Conservation (phyloP, 164 flowering plant genomes). For the Magnolia officinalis region DNA sequence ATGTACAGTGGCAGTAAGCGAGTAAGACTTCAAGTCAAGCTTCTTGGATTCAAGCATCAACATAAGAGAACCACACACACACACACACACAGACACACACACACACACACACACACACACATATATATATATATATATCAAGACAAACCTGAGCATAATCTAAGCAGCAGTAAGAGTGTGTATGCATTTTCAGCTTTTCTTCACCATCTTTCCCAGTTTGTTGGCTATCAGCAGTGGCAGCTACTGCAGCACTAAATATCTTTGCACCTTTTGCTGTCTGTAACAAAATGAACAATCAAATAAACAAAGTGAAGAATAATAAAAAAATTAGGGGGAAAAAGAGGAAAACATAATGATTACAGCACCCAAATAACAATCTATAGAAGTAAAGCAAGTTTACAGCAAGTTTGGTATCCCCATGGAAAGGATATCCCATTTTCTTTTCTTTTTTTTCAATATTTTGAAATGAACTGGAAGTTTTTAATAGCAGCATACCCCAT, state of each 20-base stretch:
- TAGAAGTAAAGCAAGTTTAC: neutral
- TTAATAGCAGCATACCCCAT: too few relatives aligned
- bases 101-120: too few relatives aligned
- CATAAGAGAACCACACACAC: neutral
- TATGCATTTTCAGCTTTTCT: slow-evolving; percentile 84
- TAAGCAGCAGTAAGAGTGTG: slow-evolving; percentile 93
- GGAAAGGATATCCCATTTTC: too few relatives aligned
- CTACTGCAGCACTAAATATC: slow-evolving; percentile 71
- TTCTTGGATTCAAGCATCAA: neutral
- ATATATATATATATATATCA: slow-evolving; percentile 14
- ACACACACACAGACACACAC: too few relatives aligned
- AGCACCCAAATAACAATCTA: neutral
- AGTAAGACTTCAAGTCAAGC: neutral
- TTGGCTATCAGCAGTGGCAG: slow-evolving; percentile 70
- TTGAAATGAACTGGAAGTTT: too few relatives aligned
- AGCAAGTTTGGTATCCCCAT: neutral
- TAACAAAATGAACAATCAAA: slow-evolving; percentile 13
- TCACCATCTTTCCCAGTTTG: slow-evolving; percentile 61
- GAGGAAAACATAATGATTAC: neutral
- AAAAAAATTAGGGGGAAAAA: neutral
- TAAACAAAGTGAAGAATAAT: neutral
- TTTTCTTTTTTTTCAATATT: too few relatives aligned
- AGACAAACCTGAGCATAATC: slow-evolving; percentile 86
- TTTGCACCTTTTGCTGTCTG: slow-evolving; percentile 95
- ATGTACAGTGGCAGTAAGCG: neutral